Evolutionary conservation across 345 rosid species (phyloP).

Genomic region (Acer yangbiense): DNA sequence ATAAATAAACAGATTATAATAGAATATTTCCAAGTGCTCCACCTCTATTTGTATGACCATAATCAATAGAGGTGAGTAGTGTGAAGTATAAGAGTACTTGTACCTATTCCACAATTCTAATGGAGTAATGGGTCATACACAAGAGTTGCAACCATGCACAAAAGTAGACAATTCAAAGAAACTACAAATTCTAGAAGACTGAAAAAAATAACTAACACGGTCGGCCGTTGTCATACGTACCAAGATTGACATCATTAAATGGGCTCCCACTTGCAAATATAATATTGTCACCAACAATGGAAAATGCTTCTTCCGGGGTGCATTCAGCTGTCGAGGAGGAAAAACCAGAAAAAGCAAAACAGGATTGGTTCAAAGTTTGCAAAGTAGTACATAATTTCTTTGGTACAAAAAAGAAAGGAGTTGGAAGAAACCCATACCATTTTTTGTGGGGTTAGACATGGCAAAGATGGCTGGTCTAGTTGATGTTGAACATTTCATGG

Average conservation of each 20-base stretch:
- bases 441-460: slow-evolving; percentile 97
- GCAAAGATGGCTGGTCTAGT: slow-evolving; percentile 98
- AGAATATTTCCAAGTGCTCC: background rate
- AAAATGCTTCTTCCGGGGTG: slow-evolving; percentile 93
- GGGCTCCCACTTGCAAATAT: slow-evolving; percentile 99
- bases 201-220: slow-evolving; percentile 10
- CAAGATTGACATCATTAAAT: slow-evolving; percentile 80
- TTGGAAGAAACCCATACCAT: slow-evolving; percentile 48
- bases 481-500: slow-evolving; percentile 89
- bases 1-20: background rate
- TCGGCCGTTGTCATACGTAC: slow-evolving; percentile 41
- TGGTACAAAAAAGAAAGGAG: background rate
- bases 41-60: background rate
- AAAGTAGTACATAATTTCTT: background rate
- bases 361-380: slow-evolving; percentile 8
- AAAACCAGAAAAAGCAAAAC: background rate
- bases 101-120: slow-evolving; percentile 7
- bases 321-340: slow-evolving; percentile 71
- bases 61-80: background rate
- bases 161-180: slow-evolving; percentile 4
- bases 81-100: background rate
- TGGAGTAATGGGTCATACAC: background rate
- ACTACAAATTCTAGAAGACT: slow-evolving; percentile 11
- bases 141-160: background rate
- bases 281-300: slow-evolving; percentile 82